Evolutionary conservation across 192 early-diverging fungal genomes (phyloP), one percentile per base, ranked within the genome.

Genomic region (Podila horticola): DNA sequence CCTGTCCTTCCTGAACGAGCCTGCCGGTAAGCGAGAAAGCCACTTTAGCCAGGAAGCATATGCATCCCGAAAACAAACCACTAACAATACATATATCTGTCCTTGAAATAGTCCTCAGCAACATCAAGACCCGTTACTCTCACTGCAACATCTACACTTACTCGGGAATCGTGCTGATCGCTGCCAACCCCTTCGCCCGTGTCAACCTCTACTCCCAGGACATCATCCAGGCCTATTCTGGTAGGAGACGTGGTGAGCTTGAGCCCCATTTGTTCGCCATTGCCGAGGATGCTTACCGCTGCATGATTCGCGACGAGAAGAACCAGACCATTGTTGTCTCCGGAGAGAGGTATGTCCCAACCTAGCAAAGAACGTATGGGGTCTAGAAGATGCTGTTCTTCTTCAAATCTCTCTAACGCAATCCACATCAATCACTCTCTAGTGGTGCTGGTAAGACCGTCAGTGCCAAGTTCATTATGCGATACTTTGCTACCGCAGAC

Each of bases 191-290:
- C 4, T 99, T 98, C 84, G 90, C 89, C 58, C 85, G 92, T 29
- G 91, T 99, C 69, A 74, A 89, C 36, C 85, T 98, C 31, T 99
- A 99, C 84, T 92, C 94, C n/a, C 93, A 93, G 52, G 95, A 97
- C 71, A 93, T 95, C 69, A 93, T 99, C 49, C 92, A 95, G 66
- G 93, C 95, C 48, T 98, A 99, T 74, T 94, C 96, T 2, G 98
- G 98, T 34, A 92, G 93, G 68, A 91, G 94, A 74, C 92, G 96
- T 59, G 96, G 95, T 38, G 96, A 99, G 82, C 88, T 98, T 12
- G 96, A 98, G 79, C 98, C 98, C 51, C 98, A 99, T 84, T 89
- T 99, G 89, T 99, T 98, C 88, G 97, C 98, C 26, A 97, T 99
- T 74, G 95, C 96, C 13, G 97, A 98, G 89, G 96, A 98, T 84